Percentiles rank a stretch among this genome's conserved stretches.
Evolutionary conservation across 441 rosid genomes (phyloP).

Genomic region (Dalechampia spathulata): DNA sequence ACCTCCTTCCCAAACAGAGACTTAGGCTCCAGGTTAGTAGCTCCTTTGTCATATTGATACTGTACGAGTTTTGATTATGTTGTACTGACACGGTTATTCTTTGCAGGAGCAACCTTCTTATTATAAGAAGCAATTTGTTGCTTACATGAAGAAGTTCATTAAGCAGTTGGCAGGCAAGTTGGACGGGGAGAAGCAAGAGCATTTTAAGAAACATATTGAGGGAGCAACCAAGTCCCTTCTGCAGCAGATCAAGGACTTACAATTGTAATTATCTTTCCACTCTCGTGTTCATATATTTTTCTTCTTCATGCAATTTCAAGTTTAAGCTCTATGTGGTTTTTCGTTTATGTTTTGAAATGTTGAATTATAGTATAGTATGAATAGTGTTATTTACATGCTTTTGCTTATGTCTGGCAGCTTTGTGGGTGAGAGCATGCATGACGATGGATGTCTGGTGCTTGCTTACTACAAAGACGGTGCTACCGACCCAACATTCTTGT

Average conservation of each 20-base stretch:
- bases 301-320: too few relatives aligned
- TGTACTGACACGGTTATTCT: too few relatives aligned
- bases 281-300: too few relatives aligned
- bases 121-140: constrained; percentile 77
- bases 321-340: too few relatives aligned
- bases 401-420: constrained; percentile 41
- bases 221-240: constrained; percentile 86
- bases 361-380: too few relatives aligned
- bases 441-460: constrained; percentile 63
- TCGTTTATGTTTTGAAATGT: too few relatives aligned
- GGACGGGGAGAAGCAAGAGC: constrained; percentile 40
- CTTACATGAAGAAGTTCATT: constrained; percentile 62
- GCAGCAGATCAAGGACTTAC: constrained; percentile 73
- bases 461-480: constrained; percentile 98
- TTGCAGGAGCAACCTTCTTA: constrained; percentile 90
- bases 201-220: constrained; percentile 76
- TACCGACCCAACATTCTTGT: constrained; percentile 87
- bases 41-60: too few relatives aligned
- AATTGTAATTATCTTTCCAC: constrained; percentile 64
- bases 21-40: too few relatives aligned
- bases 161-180: constrained; percentile 65
- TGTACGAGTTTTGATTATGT: too few relatives aligned
- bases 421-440: constrained; percentile 92
- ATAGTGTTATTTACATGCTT: too few relatives aligned
- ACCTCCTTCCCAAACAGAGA: too few relatives aligned